Conservation (phyloP, 176 grass and related monocot species). For the Thinopyrum elongatum region DNA sequence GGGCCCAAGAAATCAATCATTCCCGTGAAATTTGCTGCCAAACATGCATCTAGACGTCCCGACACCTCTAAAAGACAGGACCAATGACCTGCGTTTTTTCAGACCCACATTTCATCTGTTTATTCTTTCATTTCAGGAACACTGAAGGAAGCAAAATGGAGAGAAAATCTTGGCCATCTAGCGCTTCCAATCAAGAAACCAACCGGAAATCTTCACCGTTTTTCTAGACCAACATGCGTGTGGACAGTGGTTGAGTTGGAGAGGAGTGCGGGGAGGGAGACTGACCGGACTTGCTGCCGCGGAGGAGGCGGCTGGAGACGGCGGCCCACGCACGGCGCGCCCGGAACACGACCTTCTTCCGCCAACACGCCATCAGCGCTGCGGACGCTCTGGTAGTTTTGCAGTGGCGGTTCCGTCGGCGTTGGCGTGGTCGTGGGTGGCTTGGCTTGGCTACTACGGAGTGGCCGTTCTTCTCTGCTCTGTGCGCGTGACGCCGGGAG, state of each 20-base stretch:
- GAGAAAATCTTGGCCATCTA: not conserved
- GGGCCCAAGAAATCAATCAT: not conserved
- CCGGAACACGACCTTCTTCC: slow-evolving; percentile 60
- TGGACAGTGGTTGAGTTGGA: not conserved
- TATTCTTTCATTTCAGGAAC: not conserved
- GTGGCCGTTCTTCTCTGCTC: not conserved
- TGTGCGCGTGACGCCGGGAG: not conserved
- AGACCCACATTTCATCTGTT: not conserved
- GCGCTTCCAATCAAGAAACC: not conserved
- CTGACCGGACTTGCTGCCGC: slow-evolving; percentile 53
- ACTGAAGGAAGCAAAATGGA: not conserved
- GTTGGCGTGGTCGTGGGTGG: not conserved
- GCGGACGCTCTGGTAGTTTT: not conserved
- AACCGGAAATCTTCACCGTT: not conserved
- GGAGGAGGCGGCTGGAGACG: slow-evolving; percentile 35
- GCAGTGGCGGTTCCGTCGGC: not conserved
- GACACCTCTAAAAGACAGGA: not conserved
- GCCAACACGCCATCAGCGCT: slow-evolving; percentile 48
- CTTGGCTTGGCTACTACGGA: not conserved
- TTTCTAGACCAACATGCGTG: not conserved
- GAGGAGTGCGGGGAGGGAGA: no score
- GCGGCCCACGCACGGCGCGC: slow-evolving; percentile 66
- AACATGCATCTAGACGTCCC: not conserved
- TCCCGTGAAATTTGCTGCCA: not conserved
- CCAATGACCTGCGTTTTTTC: not conserved